A percentile compares a stretch with the other conserved stretches of the same genome.
phyloP scores from a whole-genome alignment of 2,329 filamentous ascomycete genomes.

The Botryotinia narcissicola region DNA sequence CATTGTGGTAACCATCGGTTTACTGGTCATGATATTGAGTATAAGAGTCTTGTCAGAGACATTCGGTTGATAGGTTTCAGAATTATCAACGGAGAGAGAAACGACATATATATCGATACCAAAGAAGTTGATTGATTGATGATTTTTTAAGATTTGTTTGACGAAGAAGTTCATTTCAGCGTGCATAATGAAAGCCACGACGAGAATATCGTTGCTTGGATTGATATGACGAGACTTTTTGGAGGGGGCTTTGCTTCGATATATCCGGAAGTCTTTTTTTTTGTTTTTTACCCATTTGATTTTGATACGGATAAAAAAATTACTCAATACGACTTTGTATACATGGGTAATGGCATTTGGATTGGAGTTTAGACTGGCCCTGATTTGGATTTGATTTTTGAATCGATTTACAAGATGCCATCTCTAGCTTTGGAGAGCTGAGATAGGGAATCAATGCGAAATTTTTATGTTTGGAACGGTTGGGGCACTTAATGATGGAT shows the following conservation, averaged over 20 bases:
- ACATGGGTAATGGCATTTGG: constrained; percentile 17
- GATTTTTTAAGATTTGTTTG: constrained; percentile 18
- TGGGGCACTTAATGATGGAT: constrained; percentile 12
- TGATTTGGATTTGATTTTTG: constrained; percentile 10
- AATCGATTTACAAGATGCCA: background rate
- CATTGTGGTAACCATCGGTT: constrained; percentile 91
- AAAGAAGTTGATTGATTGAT: constrained; percentile 9
- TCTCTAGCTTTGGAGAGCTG: background rate
- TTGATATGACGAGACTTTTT: constrained; percentile 10
- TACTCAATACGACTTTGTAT: constrained; percentile 16
- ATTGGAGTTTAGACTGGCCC: constrained; percentile 4
- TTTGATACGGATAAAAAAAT: constrained; percentile 16
- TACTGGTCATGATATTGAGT: constrained; percentile 95
- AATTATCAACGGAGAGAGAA: background rate
- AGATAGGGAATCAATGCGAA: background rate
- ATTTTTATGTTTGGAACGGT: constrained; percentile 10
- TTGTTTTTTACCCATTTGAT: background rate
- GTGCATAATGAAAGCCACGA: constrained; percentile 13
- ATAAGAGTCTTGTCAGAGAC: constrained; percentile 72
- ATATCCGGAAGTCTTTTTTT: constrained; percentile 3
- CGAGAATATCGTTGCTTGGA: constrained; percentile 18
- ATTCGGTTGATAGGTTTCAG: constrained; percentile 30
- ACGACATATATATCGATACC: constrained; percentile 13
- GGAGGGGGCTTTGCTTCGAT: background rate
- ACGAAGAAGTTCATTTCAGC: constrained; percentile 17